phyloP scores from a whole-genome alignment of 176 grass and related monocot species.

The Leersia perrieri region DNA sequence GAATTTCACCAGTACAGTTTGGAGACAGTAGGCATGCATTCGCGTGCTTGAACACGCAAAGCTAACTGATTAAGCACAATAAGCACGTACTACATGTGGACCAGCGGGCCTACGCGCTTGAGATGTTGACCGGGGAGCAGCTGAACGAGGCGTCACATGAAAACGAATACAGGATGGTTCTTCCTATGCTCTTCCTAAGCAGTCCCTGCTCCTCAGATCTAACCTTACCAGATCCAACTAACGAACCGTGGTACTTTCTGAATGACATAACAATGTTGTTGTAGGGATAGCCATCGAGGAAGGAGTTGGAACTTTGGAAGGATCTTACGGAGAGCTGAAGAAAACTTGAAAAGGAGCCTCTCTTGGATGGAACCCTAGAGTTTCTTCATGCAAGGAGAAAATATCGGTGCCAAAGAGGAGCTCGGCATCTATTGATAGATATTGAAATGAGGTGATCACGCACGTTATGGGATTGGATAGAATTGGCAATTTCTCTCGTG shows the following conservation, averaged over 20 bases:
- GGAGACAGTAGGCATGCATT: background rate
- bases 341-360: background rate
- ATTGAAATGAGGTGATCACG: no score
- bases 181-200: no score
- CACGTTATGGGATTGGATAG: no score
- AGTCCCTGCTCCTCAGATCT: background rate
- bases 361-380: no score
- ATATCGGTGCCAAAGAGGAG: no score
- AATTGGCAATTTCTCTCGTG: no score
- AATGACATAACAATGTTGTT: no score
- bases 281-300: background rate
- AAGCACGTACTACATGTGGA: background rate
- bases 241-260: background rate
- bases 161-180: background rate
- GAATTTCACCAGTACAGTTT: background rate
- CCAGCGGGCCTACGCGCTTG: background rate
- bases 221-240: background rate
- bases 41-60: background rate
- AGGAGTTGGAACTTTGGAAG: background rate
- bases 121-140: slow-evolving; percentile 19
- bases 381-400: no score
- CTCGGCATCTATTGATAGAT: no score
- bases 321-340: background rate
- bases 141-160: background rate
- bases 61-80: background rate